Evolutionary conservation across 1,284 basidiomycete genomes (phyloP), one percentile per base, ranked within the genome.

Genomic region (Ustilago shanxiensis): DNA sequence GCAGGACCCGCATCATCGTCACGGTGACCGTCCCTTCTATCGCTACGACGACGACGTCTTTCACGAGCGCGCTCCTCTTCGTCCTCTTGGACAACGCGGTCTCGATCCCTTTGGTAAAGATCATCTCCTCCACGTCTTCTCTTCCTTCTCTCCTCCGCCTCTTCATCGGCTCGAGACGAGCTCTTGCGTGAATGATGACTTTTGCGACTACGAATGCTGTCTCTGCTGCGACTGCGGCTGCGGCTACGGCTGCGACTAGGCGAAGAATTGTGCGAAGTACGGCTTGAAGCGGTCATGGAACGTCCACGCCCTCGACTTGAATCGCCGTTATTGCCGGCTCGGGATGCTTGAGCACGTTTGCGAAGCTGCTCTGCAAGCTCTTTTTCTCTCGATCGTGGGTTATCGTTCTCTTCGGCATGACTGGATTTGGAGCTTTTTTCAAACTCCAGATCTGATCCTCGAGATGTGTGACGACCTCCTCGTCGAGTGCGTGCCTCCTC

Each of bases 31-130:
- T 77, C 69, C 18, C 63, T 55, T 24, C 70, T 44, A 22, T 72
- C 71, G 59, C 63, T 77, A 20, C 77, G 66, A 44, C 82, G 66
- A 24, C 70, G 69, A 18, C 73, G 67, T 47, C 79, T 78, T 35
- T 85, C 83, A 31, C 79, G 80, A 16, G 73, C 74, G 55, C 89
- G 89, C 41, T 90, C 89, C 44, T 74, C 72, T 16, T 69, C 77
- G 18, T 79, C 74, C 16, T 77, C 71, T 14, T 68, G 66, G 8
- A 35, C 66, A 52, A 26, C 68, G 56, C 51, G 69, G 31, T 56
- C 84, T 72, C 56, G 70, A 62, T 79, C 66, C 66, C 82, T 62
- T 79, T 86, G 37, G 57, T 82, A 80, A 1, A 53, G 24, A 16
- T 67, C 69, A 14, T 72, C 69, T 22, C 75, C 72, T 53, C 79